A percentile compares a stretch with the other conserved stretches of the same genome.
phyloP scores from a whole-genome alignment of 2,329 filamentous ascomycete genomes.

The Chaetomiaceae sp. region DNA sequence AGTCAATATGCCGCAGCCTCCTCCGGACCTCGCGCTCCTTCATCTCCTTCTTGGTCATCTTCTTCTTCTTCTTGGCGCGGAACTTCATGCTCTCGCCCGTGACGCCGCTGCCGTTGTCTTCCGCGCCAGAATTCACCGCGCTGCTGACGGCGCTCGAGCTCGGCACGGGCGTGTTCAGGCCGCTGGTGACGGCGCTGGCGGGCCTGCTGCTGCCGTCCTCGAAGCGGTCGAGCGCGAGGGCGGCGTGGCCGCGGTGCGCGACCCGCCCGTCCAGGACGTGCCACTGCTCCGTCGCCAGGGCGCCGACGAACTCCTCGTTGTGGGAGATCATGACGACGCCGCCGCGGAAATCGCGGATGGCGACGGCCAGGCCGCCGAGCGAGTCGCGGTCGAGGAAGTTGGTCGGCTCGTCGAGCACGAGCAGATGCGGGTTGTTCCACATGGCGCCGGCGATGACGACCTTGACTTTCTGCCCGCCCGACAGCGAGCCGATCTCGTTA shows the following conservation, averaged over 20 bases:
- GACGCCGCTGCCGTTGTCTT: conserved; percentile 57
- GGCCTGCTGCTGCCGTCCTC: conserved; percentile 71
- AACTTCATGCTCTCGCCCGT: conserved; percentile 65
- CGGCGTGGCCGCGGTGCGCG: conserved; percentile 71
- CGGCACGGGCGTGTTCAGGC: conserved; percentile 50
- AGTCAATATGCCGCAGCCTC: conserved; percentile 76
- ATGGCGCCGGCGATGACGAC: conserved; percentile 92
- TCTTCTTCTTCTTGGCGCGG: conserved; percentile 89
- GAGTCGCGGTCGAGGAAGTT: conserved; percentile 99
- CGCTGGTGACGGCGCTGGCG: conserved; percentile 55
- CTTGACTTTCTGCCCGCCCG: conserved; percentile 98
- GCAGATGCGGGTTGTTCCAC: conserved; percentile 98
- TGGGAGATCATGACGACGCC: conserved; percentile 99
- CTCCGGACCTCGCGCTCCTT: conserved; percentile 90
- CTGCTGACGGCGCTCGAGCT: conserved; percentile 52
- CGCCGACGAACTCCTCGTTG: conserved; percentile 97
- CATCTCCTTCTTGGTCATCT: conserved; percentile 92
- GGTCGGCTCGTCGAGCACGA: conserved; percentile 96
- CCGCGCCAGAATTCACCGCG: conserved; percentile 72
- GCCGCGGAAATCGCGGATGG: conserved; percentile 96
- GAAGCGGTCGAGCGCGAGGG: conserved; percentile 74
- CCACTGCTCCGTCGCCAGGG: conserved; percentile 94
- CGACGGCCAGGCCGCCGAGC: conserved; percentile 91
- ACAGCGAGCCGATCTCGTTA: conserved; percentile 94
- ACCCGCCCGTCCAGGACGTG: conserved; percentile 85